phyloP scores from a whole-genome alignment of 768 basidiomycete genomes.

The Amanita rimosa region DNA sequence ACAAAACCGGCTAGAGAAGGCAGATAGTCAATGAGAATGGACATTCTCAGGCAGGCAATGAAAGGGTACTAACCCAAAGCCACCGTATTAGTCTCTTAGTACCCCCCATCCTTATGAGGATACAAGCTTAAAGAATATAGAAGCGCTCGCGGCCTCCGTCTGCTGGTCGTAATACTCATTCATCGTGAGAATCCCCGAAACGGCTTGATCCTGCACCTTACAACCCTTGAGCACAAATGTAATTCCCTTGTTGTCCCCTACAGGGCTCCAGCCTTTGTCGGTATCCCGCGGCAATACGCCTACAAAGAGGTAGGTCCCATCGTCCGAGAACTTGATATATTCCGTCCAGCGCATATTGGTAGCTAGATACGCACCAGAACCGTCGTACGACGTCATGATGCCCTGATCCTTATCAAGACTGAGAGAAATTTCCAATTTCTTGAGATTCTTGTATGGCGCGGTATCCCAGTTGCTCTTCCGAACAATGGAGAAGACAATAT shows the following conservation, averaged over 20 bases:
- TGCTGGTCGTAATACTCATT: neutral
- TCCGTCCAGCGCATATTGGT: neutral
- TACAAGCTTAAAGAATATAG: neutral
- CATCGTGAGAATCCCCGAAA: neutral
- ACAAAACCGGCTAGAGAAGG: neutral
- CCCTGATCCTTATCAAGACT: neutral
- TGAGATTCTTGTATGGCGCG: neutral
- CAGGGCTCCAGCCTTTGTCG: neutral
- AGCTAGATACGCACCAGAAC: neutral
- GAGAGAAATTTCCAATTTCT: neutral
- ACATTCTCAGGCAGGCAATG: neutral
- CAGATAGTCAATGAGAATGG: neutral
- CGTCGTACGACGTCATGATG: neutral
- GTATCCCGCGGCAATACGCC: neutral
- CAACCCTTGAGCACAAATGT: neutral
- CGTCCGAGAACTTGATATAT: neutral
- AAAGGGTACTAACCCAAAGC: neutral
- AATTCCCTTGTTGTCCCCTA: neutral
- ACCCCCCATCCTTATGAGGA: neutral
- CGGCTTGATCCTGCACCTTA: neutral
- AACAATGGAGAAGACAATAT: neutral
- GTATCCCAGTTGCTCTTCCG: neutral
- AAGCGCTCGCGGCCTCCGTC: neutral
- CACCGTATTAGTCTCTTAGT: neutral
- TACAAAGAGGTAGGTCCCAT: neutral